phyloP scores from a whole-genome alignment of 768 basidiomycete genomes.

The Lactarius tabidus region DNA sequence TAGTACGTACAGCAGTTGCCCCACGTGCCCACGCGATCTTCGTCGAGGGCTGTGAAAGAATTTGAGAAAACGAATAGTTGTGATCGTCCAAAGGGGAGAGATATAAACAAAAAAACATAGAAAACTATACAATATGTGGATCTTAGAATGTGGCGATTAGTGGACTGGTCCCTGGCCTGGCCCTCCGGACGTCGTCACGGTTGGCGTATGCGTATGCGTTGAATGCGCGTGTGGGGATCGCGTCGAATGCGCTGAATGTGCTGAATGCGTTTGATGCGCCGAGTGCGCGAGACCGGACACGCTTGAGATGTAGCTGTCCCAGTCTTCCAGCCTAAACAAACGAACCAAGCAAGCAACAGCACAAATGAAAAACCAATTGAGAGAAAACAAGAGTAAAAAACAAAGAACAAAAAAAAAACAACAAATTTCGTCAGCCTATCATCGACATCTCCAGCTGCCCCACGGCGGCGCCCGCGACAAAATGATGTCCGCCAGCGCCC shows the following conservation, averaged over 20 bases:
- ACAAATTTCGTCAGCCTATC: neutral
- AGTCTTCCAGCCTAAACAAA: constrained; percentile 21
- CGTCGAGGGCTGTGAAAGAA: neutral
- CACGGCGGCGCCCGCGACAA: no score
- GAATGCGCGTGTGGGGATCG: neutral
- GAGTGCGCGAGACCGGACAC: constrained; percentile 19
- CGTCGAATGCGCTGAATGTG: neutral
- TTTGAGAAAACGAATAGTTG: neutral
- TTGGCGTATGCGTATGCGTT: neutral
- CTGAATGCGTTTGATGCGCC: neutral
- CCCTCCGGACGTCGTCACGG: constrained; percentile 2
- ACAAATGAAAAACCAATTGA: neutral
- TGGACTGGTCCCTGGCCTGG: constrained; percentile 12
- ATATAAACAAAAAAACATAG: neutral
- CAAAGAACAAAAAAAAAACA: neutral
- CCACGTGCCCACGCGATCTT: neutral
- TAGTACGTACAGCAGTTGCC: neutral
- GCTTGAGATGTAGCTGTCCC: constrained; percentile 24
- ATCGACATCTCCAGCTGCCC: neutral
- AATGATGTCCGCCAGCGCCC: neutral
- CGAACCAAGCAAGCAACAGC: neutral
- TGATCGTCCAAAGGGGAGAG: neutral
- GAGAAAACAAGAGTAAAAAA: neutral
- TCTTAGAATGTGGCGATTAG: neutral
- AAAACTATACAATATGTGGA: neutral